Conservation (phyloP, 257 asterid genomes). For the Cruciata laevipes region DNA sequence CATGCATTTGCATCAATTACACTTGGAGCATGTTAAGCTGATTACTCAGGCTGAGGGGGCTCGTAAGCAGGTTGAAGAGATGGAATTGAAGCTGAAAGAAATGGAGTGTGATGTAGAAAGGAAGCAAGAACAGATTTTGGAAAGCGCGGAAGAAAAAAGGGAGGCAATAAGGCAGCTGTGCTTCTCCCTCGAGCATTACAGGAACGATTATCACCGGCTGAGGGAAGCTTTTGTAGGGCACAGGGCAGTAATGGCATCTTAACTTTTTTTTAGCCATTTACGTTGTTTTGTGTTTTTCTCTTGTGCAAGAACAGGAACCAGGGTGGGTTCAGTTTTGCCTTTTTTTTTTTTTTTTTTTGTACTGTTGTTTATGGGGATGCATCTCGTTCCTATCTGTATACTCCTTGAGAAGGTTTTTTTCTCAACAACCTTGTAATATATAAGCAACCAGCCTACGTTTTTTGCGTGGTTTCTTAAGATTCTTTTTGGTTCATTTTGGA, state of each 20-base stretch:
- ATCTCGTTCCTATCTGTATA: neutral
- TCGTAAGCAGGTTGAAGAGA: conserved; percentile 27
- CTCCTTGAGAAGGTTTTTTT: neutral
- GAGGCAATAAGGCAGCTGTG: conserved; percentile 91
- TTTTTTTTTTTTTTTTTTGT: neutral
- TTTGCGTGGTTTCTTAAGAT: neutral
- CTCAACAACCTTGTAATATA: neutral
- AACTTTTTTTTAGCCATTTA: neutral
- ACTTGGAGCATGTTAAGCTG: conserved; percentile 48
- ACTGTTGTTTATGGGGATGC: neutral
- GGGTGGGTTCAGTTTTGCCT: conserved; percentile 2
- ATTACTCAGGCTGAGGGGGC: conserved; percentile 38
- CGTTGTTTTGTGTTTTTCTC: neutral
- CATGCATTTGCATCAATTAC: conserved; percentile 51
- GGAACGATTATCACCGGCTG: conserved; percentile 58
- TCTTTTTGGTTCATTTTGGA: neutral
- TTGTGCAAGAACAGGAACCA: neutral
- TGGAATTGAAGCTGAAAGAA: conserved; percentile 40
- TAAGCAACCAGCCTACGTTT: neutral
- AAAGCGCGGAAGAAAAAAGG: conserved; percentile 81
- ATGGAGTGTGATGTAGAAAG: conserved; percentile 47
- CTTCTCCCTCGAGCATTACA: conserved; percentile 70
- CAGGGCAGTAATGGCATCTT: conserved; percentile 49
- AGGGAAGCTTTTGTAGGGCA: conserved; percentile 46
- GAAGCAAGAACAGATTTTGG: conserved; percentile 40